A percentile compares a stretch with the other conserved stretches of the same genome.
These are phyloP conservation scores for Leccinum subrobustum DNA, from an alignment of 1,284 basidiomycete genomes.

Conservation along the genomic window DNA sequence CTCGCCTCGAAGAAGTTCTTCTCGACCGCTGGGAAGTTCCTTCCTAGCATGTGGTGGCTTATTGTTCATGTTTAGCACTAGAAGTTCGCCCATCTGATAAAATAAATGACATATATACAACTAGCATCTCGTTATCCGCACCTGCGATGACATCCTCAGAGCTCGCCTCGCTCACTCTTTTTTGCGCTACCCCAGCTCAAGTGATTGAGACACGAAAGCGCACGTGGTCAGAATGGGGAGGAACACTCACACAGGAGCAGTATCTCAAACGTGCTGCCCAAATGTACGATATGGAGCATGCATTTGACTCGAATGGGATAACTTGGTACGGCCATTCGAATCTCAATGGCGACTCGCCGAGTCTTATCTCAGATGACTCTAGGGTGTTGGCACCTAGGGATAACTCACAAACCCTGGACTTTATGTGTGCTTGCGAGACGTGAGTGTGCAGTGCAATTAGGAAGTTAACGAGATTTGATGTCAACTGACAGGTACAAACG, in stretches of 20 bases:
- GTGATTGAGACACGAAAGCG: constrained; percentile 33
- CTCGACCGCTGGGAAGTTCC: constrained; percentile 86
- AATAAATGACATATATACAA: constrained; percentile 1
- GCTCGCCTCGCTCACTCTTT: constrained; percentile 21
- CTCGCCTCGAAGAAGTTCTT: constrained; percentile 83
- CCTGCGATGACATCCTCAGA: constrained; percentile 9
- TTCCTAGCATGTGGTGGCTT: constrained; percentile 87
- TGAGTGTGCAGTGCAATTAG: constrained; percentile 21
- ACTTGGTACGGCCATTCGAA: constrained; percentile 34
- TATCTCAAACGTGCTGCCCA: constrained; percentile 36
- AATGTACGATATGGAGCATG: constrained; percentile 39
- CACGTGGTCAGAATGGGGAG: constrained; percentile 37
- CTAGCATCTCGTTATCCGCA: background rate
- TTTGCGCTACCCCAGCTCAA: constrained; percentile 23
- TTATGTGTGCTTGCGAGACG: constrained; percentile 48
- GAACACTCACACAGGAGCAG: constrained; percentile 34
- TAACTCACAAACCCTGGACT: constrained; percentile 40
- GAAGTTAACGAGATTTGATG: background rate
- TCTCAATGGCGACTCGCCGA: background rate
- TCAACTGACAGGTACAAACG: constrained; percentile 22
- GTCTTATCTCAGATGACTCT: background rate
- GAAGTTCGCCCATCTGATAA: constrained; percentile 30
- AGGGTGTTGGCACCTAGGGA: constrained; percentile 46
- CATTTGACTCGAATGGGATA: constrained; percentile 34
- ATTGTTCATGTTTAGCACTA: constrained; percentile 85